These are phyloP conservation scores for Ogataea neopini DNA, from an alignment of 805 yeast species.

Conservation along the genomic window DNA sequence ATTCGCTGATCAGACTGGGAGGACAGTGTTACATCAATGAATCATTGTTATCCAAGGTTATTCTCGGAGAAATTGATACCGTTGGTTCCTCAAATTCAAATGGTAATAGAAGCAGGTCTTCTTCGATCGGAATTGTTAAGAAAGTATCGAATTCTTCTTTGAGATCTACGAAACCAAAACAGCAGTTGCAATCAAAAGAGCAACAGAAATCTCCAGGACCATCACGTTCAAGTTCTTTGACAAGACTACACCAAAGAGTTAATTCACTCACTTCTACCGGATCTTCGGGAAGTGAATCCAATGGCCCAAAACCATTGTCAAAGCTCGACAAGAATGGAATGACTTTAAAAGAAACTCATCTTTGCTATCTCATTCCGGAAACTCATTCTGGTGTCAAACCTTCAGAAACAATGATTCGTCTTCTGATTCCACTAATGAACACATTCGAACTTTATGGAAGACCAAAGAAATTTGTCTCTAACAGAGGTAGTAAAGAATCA, in stretches of 20 bases:
- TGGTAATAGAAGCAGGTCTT: constrained; percentile 29
- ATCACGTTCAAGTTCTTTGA: constrained; percentile 21
- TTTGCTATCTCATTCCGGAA: constrained; percentile 55
- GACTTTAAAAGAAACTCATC: constrained; percentile 27
- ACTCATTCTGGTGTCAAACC: constrained; percentile 71
- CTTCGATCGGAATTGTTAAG: constrained; percentile 28
- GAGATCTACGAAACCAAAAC: constrained; percentile 18
- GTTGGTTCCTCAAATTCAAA: constrained; percentile 7
- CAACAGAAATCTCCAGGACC: constrained; percentile 18
- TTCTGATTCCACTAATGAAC: constrained; percentile 68
- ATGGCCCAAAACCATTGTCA: constrained; percentile 10
- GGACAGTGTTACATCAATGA: constrained; percentile 56
- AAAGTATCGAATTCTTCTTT: constrained; percentile 33
- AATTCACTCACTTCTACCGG: constrained; percentile 29
- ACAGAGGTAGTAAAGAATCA: constrained; percentile 54
- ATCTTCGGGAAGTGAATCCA: constrained; percentile 27
- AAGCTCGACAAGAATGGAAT: constrained; percentile 27
- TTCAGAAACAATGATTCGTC: constrained; percentile 71
- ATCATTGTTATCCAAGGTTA: constrained; percentile 25
- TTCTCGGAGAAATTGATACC: constrained; percentile 26
- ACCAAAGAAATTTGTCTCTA: constrained; percentile 61
- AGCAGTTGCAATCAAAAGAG: constrained; percentile 10
- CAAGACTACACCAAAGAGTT: constrained; percentile 22
- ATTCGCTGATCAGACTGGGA: constrained; percentile 54
- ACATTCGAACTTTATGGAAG: constrained; percentile 73